Base-by-base conservation (phyloP, 768 basidiomycete species). In the Phaeolepiota aurea region DNA sequence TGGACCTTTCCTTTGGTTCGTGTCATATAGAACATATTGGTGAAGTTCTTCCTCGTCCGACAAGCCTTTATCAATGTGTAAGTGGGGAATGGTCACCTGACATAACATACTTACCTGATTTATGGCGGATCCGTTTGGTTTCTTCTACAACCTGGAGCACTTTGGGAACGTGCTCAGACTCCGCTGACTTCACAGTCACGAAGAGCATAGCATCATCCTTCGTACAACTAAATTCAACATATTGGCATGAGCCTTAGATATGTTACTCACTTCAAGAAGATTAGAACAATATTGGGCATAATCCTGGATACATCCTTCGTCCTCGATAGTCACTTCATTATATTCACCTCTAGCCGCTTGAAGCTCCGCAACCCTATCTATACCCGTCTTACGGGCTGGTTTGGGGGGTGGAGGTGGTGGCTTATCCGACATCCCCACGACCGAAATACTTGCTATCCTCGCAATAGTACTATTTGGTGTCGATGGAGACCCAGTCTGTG, bases 121-220 rank as follows among this genome's bases (percentile, higher is more conserved):
- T 88, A 50, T 89, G 65, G 30, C 82, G 69, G 39, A 81, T 65
- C n/a, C 87, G 74, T 53, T 85, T 90, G 0, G 77, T 78, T 53
- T 87, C 76, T 50, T 89, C 84, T 0, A 87, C 87, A 3, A 89
- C 79, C 41, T 79, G 77, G 22, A 90, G 65, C 1, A 89, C 87
- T 50, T 86, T 89, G 3, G 84, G 72, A 2, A 89, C 88, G 35
- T 83, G 66, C 2, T 68, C 64, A 1, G 76, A 59, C 13, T 75
- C 71, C 20, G 72, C 69, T 4, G 86, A 84, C 19, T 78, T 73
- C 19, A 91, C 61, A 3, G 79, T 79, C 42, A 90, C 72, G 52
- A 87, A 90, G 10, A 90, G 59, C 75, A 91, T 81, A 3, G 82
- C 80, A 44, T 85, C 79, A 43, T 88, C 85, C 85, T 87, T 23